These are phyloP conservation scores for Carex arenaria DNA, from an alignment of 202 grass and related monocot genomes.

Conservation along the genomic window DNA sequence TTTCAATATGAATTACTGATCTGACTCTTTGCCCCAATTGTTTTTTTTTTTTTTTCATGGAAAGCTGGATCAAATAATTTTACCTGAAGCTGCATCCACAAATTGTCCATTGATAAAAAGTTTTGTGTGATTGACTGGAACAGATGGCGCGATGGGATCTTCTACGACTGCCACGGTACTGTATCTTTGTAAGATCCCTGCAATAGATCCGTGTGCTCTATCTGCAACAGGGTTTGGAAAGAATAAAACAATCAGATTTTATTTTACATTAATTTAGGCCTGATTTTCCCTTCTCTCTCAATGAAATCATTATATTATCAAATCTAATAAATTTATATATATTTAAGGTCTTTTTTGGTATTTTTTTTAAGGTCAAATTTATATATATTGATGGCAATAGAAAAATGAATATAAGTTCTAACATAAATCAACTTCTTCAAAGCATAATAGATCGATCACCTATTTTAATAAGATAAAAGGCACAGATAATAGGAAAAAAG, in stretches of 20 bases:
- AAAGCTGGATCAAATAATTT: background rate
- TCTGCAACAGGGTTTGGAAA: constrained; percentile 32
- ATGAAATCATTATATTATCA: background rate
- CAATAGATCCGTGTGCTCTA: constrained; percentile 34
- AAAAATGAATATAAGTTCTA: background rate
- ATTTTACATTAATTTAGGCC: background rate
- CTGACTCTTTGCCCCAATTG: background rate
- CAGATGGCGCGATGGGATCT: constrained; percentile 65
- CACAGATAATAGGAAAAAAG: background rate
- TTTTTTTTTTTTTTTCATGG: background rate
- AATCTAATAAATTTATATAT: background rate
- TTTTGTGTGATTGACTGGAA: constrained; percentile 68
- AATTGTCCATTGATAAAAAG: constrained; percentile 91
- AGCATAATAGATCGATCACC: background rate
- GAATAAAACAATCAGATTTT: constrained; percentile 5
- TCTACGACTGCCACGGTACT: constrained; percentile 62
- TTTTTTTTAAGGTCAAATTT: too few relatives aligned
- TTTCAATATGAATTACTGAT: background rate
- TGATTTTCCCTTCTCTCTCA: background rate
- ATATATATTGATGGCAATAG: too few relatives aligned
- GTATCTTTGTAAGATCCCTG: constrained; percentile 59
- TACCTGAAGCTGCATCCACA: constrained; percentile 78
- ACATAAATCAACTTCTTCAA: background rate
- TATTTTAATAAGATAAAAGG: background rate
- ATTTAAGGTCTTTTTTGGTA: too few relatives aligned